A percentile compares a stretch with the other conserved stretches of the same genome.
phyloP scores from a whole-genome alignment of 169 alveolate genomes.

The Plasmodium gonderi region DNA sequence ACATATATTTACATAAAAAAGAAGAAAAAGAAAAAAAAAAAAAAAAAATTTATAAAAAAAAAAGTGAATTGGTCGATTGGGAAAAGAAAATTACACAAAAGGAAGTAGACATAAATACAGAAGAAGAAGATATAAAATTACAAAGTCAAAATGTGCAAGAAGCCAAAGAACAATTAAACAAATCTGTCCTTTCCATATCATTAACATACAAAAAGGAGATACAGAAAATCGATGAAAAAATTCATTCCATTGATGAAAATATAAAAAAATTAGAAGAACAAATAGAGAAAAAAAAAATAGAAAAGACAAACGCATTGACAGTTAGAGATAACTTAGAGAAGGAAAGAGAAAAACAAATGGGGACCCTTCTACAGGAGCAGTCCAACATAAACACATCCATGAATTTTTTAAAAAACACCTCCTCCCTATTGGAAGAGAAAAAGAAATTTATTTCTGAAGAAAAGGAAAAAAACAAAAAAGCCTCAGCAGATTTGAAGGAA shows the following conservation, averaged over 20 bases:
- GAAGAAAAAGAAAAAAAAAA: constrained; percentile 24
- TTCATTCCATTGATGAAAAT: constrained; percentile 5
- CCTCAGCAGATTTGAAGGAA: background rate
- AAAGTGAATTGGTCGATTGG: background rate
- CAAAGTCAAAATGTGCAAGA: background rate
- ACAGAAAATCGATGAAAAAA: constrained; percentile 19
- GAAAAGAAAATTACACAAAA: constrained; percentile 7
- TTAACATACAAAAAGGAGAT: constrained; percentile 13
- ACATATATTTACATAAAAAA: constrained; percentile 20
- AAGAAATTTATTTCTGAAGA: background rate
- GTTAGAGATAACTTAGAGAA: background rate
- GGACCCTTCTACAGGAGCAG: background rate
- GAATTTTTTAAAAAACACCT: constrained; percentile 23
- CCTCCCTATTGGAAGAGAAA: constrained; percentile 2
- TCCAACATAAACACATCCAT: constrained; percentile 24
- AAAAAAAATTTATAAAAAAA: constrained; percentile 8
- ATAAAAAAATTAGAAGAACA: constrained; percentile 37
- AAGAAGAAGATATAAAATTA: constrained; percentile 20
- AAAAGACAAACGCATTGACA: constrained; percentile 6
- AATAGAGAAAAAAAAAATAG: constrained; percentile 9
- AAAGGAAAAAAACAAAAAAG: constrained; percentile 16
- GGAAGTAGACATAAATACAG: constrained; percentile 21
- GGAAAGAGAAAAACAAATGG: constrained; percentile 20
- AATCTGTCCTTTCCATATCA: background rate
- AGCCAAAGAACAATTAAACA: background rate